Evolutionary conservation across 2,329 filamentous ascomycete species (phyloP).

Genomic region (Cercospora janseana): DNA sequence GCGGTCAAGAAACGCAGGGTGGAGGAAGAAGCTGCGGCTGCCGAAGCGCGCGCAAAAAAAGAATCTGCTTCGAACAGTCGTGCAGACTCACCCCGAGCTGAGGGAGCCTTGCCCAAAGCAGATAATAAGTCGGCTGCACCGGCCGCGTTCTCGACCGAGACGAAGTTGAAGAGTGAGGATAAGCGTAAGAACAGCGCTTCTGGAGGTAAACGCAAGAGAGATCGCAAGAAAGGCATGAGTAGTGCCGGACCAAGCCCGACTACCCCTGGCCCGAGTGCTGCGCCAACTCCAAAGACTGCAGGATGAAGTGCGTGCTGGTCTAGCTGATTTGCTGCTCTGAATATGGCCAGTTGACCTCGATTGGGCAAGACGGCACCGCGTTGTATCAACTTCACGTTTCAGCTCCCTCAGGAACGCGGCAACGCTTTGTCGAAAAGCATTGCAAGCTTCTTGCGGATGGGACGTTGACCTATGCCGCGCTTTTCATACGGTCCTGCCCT

Average conservation of each 20-base stretch:
- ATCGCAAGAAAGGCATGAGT: conserved; percentile 25
- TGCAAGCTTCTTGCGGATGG: no score
- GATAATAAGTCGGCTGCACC: conserved; percentile 17
- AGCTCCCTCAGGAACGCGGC: no score
- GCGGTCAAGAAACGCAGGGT: conserved; percentile 45
- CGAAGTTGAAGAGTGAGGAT: conserved; percentile 20
- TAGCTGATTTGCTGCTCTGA: not conserved
- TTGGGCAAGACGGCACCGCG: no score
- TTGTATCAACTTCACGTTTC: no score
- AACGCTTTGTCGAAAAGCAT: no score
- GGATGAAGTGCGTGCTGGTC: not conserved
- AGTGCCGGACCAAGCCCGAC: conserved; percentile 24
- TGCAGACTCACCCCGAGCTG: conserved; percentile 13
- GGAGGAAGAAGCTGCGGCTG: conserved; percentile 36
- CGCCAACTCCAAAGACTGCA: conserved; percentile 8
- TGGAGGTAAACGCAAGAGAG: conserved; percentile 22
- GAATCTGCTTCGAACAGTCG: conserved; percentile 18
- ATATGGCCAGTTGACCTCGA: no score
- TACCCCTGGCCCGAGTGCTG: conserved; percentile 21
- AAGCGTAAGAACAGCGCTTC: conserved; percentile 20
- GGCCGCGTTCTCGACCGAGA: conserved; percentile 24
- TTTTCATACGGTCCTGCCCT: no score
- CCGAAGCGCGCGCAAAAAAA: conserved; percentile 26
- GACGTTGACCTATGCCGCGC: no score
- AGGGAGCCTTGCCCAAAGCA: conserved; percentile 10